A percentile compares a stretch with the other conserved stretches of the same genome.
Evolutionary conservation across 176 grass and related monocot species (phyloP).

Genomic region (Echinochloa phyllopogon): DNA sequence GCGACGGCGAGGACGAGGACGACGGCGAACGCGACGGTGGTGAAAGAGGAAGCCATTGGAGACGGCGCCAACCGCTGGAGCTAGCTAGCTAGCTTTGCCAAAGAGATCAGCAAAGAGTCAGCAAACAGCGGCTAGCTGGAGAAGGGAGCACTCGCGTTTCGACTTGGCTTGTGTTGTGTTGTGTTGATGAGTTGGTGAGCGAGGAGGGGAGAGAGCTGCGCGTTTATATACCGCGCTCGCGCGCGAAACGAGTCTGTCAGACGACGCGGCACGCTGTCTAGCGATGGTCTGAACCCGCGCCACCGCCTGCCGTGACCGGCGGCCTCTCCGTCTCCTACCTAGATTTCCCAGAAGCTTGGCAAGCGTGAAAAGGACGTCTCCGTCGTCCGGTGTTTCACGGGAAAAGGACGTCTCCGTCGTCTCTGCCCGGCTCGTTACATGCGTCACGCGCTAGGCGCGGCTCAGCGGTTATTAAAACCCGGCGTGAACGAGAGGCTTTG

Average conservation of each 20-base stretch:
- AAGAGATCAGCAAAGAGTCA: background rate
- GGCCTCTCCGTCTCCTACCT: background rate
- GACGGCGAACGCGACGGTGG: conserved; percentile 29
- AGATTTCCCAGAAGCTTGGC: conserved; percentile 22
- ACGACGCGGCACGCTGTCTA: conserved; percentile 22
- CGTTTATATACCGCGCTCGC: background rate
- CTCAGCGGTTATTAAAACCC: background rate
- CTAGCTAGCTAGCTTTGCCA: background rate
- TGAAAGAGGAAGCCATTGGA: conserved; percentile 31
- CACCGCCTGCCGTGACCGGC: conserved; percentile 30
- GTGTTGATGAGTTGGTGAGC: background rate
- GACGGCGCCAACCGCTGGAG: background rate
- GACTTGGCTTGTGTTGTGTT: background rate
- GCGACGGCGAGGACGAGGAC: conserved; percentile 16
- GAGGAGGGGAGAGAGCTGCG: background rate
- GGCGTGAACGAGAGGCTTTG: background rate
- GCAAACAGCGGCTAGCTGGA: background rate
- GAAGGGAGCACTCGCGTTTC: background rate
- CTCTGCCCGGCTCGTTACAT: background rate
- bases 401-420: background rate
- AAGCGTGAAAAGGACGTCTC: background rate
- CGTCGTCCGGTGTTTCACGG: background rate
- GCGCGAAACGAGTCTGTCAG: background rate
- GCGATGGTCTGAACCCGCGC: background rate
- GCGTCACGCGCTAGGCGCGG: background rate